These are phyloP conservation scores for Pugionium cornutum DNA, from an alignment of 345 rosid species.

Conservation along the genomic window DNA sequence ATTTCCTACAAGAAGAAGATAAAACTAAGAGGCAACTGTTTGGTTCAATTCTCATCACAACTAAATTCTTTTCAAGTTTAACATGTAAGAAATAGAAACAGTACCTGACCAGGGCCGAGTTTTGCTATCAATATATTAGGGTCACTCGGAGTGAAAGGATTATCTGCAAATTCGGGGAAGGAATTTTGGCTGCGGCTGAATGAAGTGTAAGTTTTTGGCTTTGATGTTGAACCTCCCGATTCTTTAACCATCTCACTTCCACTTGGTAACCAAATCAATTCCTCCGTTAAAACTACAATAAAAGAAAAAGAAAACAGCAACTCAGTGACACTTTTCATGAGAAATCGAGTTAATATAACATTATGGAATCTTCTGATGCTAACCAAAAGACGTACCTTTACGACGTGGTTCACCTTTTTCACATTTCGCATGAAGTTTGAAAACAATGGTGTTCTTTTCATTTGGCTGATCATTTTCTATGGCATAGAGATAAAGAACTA, in stretches of 20 bases:
- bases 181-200: slow-evolving; percentile 67
- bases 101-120: slow-evolving; percentile 74
- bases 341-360: neutral
- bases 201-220: slow-evolving; percentile 56
- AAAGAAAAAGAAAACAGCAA: no score
- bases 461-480: no score
- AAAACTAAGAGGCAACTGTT: neutral
- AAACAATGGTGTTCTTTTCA: no score
- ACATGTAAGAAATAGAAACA: neutral
- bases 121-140: slow-evolving; percentile 38
- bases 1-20: slow-evolving; percentile 59
- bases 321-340: no score
- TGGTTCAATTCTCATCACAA: slow-evolving; percentile 7
- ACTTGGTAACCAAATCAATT: no score
- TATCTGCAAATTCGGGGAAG: slow-evolving; percentile 52
- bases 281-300: no score
- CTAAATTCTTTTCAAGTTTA: slow-evolving; percentile 1
- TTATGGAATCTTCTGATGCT: neutral
- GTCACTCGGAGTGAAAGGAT: slow-evolving; percentile 51
- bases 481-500: slow-evolving; percentile 2
- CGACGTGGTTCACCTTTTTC: neutral
- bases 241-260: no score
- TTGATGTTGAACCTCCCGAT: no score
- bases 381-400: slow-evolving; percentile 36
- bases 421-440: no score